A percentile compares a stretch with the other conserved stretches of the same genome.
Conservation (phyloP, 202 grass and related monocot genomes). For the Musa balbisiana region DNA sequence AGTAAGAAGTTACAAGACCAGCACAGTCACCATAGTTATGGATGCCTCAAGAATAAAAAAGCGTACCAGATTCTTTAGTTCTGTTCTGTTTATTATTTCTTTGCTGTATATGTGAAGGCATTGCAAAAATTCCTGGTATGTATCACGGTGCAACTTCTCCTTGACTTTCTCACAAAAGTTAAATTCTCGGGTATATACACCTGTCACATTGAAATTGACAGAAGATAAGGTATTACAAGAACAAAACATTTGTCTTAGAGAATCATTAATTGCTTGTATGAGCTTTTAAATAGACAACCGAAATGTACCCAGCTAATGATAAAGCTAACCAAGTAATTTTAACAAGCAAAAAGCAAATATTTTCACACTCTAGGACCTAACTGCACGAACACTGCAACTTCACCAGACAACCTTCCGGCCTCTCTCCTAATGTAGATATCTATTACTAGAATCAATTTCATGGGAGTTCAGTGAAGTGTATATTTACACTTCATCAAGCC, state of each 20-base stretch:
- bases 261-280: background rate
- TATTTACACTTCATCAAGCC: too few species aligned
- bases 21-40: background rate
- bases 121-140: conserved; percentile 94
- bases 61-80: conserved; percentile 82
- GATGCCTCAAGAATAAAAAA: conserved; percentile 1
- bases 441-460: too few species aligned
- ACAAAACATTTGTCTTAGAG: conserved; percentile 2
- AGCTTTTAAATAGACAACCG: background rate
- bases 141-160: conserved; percentile 76
- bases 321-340: background rate
- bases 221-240: conserved; percentile 1
- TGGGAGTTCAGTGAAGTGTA: too few species aligned
- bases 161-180: conserved; percentile 81
- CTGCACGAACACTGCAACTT: too few species aligned
- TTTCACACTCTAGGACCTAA: background rate
- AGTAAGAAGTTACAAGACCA: background rate
- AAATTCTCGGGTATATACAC: conserved; percentile 53
- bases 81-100: conserved; percentile 73
- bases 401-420: too few species aligned
- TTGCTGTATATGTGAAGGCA: conserved; percentile 84
- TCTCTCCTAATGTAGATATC: too few species aligned
- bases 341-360: background rate
- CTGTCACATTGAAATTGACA: conserved; percentile 29
- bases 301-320: too few species aligned